Conservation (phyloP, 2,329 filamentous ascomycete species). For the Botrytis hyacinthi region DNA sequence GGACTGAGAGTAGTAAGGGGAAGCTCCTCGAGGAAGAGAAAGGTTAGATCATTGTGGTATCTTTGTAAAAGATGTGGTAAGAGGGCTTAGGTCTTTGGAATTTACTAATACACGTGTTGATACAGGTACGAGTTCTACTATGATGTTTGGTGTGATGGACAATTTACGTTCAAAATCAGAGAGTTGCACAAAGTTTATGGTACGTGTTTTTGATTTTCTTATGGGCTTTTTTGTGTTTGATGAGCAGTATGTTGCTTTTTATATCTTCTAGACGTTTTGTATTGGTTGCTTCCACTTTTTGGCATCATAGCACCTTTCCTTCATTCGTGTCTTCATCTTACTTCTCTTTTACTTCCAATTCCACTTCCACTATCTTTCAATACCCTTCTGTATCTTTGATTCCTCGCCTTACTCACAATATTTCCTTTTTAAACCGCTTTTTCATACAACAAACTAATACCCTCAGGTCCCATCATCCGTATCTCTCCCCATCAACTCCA, state of each 20-base stretch:
- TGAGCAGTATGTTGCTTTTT: background rate
- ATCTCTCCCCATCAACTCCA: slow-evolving; percentile 28
- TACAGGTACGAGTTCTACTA: slow-evolving; percentile 16
- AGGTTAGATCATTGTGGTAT: background rate
- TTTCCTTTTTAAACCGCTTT: too few relatives aligned
- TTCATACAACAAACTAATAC: background rate
- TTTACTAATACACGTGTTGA: background rate
- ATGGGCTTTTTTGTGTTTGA: background rate
- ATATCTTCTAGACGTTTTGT: background rate
- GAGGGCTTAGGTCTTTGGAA: too few relatives aligned
- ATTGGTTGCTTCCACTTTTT: background rate
- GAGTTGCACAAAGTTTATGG: slow-evolving; percentile 15
- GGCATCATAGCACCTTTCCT: background rate
- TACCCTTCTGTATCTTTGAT: background rate
- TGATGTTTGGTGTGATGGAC: slow-evolving; percentile 11
- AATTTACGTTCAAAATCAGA: slow-evolving; percentile 11
- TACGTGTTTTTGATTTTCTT: background rate
- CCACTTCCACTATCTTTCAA: background rate
- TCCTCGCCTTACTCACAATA: too few relatives aligned
- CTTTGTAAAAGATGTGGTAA: background rate
- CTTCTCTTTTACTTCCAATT: background rate
- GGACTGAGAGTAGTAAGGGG: rapidly evolving
- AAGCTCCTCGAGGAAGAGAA: too few relatives aligned
- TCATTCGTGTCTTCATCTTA: background rate
- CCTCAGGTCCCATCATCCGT: slow-evolving; percentile 27